These are phyloP conservation scores for Beauveria scarabaeidicola DNA, from an alignment of 2,329 filamentous ascomycete species.

Conservation along the genomic window DNA sequence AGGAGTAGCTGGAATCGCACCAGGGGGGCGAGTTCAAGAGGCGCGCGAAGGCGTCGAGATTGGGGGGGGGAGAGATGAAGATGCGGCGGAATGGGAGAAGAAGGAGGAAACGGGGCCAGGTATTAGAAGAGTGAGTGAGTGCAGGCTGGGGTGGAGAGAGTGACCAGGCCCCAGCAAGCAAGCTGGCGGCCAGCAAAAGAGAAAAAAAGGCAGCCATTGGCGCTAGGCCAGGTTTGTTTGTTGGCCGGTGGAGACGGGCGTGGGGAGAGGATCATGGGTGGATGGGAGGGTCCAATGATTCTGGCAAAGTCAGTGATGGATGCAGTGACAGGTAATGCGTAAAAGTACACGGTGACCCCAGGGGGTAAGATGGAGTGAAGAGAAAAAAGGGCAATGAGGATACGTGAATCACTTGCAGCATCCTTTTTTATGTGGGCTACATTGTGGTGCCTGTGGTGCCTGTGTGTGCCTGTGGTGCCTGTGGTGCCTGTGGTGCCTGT, in stretches of 20 bases:
- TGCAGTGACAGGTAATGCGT: too few species aligned
- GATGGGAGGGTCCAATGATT: background rate
- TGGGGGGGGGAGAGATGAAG: conserved; percentile 16
- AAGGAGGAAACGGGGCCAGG: conserved; percentile 20
- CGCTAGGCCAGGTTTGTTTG: conserved; percentile 9
- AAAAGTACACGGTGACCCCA: too few species aligned
- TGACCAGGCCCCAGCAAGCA: background rate
- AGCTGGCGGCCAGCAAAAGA: background rate
- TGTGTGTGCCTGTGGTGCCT: too few species aligned
- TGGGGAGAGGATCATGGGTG: background rate
- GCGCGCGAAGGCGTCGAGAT: conserved; percentile 12
- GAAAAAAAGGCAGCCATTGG: background rate
- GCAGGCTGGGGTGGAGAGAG: background rate
- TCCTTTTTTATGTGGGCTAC: too few species aligned
- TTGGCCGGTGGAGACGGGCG: conserved; percentile 1
- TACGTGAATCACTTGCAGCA: too few species aligned
- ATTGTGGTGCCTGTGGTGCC: too few species aligned
- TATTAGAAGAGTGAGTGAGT: background rate
- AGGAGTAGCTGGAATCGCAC: conserved; percentile 50
- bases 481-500: too few species aligned
- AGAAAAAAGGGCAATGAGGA: too few species aligned
- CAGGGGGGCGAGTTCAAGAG: conserved; percentile 25
- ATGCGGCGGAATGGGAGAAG: conserved; percentile 21
- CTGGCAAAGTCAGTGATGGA: too few species aligned
- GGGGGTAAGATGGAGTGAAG: too few species aligned